phyloP scores from a whole-genome alignment of 495 filamentous ascomycete genomes.

The Aspergillus affinis region DNA sequence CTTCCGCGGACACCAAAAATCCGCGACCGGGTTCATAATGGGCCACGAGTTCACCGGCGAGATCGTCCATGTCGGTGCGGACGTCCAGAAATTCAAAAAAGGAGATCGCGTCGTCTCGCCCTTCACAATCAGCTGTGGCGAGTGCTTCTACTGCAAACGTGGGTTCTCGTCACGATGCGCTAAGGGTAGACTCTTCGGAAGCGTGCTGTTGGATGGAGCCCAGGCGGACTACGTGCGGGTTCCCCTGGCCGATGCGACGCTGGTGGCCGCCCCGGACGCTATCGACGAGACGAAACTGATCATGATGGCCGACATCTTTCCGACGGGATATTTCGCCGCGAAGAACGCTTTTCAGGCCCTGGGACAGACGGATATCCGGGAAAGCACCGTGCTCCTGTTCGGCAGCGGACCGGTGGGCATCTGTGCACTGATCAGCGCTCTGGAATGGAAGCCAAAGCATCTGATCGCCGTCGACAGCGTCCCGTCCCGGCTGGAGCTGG shows the following conservation, averaged over 20 bases:
- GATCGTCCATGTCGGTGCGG: constrained; percentile 57
- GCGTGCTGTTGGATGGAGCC: constrained; percentile 66
- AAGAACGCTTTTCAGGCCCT: constrained; percentile 67
- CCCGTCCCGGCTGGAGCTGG: constrained; percentile 67
- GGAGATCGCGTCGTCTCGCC: constrained; percentile 75
- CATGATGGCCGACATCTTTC: constrained; percentile 57
- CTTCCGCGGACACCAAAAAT: constrained; percentile 71
- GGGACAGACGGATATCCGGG: constrained; percentile 48
- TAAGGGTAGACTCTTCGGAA: constrained; percentile 69
- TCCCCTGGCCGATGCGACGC: constrained; percentile 76
- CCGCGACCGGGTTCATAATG: constrained; percentile 57
- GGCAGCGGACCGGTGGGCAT: constrained; percentile 86
- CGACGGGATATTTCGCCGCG: constrained; percentile 84
- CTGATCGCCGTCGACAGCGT: constrained; percentile 82
- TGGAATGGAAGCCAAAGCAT: constrained; percentile 69
- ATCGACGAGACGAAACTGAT: constrained; percentile 76
- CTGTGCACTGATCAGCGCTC: constrained; percentile 75
- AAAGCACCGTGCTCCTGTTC: constrained; percentile 71
- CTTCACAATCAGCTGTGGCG: constrained; percentile 67
- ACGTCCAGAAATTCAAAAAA: constrained; percentile 59
- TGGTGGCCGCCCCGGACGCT: constrained; percentile 62
- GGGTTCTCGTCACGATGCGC: constrained; percentile 55
- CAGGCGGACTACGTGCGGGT: constrained; percentile 88
- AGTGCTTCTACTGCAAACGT: constrained; percentile 81
- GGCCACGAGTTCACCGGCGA: constrained; percentile 70